These are phyloP conservation scores for Chaetothyriales sp. DNA, from an alignment of 2,329 filamentous ascomycete species.

Conservation along the genomic window DNA sequence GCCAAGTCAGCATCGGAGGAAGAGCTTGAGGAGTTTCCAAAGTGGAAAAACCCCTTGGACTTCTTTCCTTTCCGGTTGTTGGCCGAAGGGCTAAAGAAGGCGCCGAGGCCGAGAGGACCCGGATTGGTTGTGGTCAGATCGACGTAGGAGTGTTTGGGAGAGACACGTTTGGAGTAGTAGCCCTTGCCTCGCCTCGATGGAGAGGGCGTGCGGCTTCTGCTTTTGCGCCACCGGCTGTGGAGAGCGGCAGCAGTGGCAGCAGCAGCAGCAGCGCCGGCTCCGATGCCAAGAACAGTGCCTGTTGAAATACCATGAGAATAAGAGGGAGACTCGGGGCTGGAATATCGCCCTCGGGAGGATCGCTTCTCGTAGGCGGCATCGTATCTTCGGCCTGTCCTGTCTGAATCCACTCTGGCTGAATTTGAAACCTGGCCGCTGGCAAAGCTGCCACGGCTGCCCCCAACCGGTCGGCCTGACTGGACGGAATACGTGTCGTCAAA, in stretches of 20 bases:
- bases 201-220: constrained; percentile 23
- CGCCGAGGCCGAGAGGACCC: constrained; percentile 39
- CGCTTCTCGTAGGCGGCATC: background rate
- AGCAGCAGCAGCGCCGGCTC: constrained; percentile 23
- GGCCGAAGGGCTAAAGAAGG: constrained; percentile 51
- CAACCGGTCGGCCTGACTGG: constrained; percentile 32
- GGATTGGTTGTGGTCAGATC: constrained; percentile 48
- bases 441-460: constrained; percentile 19
- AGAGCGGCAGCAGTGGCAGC: constrained; percentile 21
- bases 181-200: constrained; percentile 19
- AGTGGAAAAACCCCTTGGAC: constrained; percentile 36
- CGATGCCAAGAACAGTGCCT: constrained; percentile 14
- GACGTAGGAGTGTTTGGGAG: constrained; percentile 46
- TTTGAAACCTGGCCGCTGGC: constrained; percentile 17
- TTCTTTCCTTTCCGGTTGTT: constrained; percentile 30
- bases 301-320: constrained; percentile 1
- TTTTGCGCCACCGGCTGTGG: constrained; percentile 17
- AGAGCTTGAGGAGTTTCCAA: constrained; percentile 50
- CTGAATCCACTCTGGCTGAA: constrained; percentile 20
- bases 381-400: constrained; percentile 10
- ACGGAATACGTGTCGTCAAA: constrained; percentile 48
- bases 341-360: constrained; percentile 4
- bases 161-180: constrained; percentile 24
- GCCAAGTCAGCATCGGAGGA: constrained; percentile 54
- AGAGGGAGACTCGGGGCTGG: constrained; percentile 8